A percentile compares a stretch with the other conserved stretches of the same genome.
Conservation (phyloP, 208 protist species). For the Acanthamoeba lenticulata region DNA sequence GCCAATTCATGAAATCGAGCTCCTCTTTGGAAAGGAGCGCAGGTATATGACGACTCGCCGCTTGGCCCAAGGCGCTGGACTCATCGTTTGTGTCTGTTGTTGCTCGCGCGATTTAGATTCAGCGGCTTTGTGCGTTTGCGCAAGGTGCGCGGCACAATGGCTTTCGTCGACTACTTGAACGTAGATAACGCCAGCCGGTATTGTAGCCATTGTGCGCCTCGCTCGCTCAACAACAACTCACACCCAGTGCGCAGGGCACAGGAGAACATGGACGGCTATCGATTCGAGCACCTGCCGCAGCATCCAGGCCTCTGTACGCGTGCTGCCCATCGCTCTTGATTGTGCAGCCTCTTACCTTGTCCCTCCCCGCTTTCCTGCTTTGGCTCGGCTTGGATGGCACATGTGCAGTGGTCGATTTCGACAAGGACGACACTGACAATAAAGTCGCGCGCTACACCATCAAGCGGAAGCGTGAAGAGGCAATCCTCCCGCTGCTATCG, state of each 20-base stretch:
- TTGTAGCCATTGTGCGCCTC: neutral
- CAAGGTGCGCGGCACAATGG: conserved; percentile 29
- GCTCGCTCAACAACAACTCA: no score
- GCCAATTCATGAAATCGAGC: neutral
- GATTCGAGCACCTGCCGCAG: neutral
- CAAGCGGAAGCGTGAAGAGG: conserved; percentile 41
- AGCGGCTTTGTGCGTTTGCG: conserved; percentile 34
- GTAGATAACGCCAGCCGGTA: neutral
- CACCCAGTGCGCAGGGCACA: neutral
- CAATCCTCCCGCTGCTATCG: neutral
- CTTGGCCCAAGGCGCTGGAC: no score
- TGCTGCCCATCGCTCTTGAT: neutral
- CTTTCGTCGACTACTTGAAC: conserved; percentile 37
- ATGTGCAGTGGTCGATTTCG: conserved; percentile 8
- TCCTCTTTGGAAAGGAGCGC: conserved; percentile 18
- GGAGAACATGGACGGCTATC: neutral
- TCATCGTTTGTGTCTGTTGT: no score
- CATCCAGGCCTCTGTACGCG: neutral
- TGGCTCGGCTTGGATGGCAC: neutral
- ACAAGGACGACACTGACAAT: conserved; percentile 48
- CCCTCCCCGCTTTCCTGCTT: neutral
- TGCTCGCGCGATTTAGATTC: neutral
- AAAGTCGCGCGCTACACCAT: conserved; percentile 40
- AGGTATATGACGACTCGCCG: no score
- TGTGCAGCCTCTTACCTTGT: neutral